Percentiles rank a stretch among this genome's conserved stretches.
Conservation (phyloP, 345 rosid species). For the Murraya koenigii region DNA sequence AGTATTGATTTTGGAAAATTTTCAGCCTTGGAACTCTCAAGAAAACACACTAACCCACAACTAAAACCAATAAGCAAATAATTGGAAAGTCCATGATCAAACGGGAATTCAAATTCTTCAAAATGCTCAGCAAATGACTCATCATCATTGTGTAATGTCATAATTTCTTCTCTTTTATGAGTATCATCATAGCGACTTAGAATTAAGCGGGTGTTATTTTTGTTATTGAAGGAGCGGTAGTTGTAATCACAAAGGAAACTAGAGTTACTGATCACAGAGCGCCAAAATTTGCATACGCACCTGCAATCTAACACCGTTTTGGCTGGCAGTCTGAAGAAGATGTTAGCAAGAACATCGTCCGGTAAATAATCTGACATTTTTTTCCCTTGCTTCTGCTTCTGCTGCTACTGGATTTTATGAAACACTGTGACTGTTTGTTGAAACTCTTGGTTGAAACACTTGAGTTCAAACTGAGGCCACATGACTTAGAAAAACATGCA, state of each 20-base stretch:
- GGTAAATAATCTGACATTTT: constrained; percentile 5
- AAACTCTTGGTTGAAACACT: too few relatives aligned
- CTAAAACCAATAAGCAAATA: not conserved
- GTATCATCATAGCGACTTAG: not conserved
- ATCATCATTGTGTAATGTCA: not conserved
- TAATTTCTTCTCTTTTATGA: not conserved
- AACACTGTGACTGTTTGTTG: not conserved
- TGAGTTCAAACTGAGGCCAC: too few relatives aligned
- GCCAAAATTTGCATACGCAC: constrained; percentile 15
- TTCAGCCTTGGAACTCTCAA: not conserved
- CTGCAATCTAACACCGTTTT: not conserved
- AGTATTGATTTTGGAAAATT: not conserved
- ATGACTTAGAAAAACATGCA: too few relatives aligned
- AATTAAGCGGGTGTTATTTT: not conserved
- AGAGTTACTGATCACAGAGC: not conserved
- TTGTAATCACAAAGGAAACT: not conserved
- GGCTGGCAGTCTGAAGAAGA: not conserved
- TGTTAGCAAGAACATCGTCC: not conserved
- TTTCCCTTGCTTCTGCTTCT: not conserved
- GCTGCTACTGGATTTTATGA: not conserved
- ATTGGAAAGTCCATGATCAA: not conserved
- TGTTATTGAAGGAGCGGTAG: too few relatives aligned
- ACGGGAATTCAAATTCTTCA: not conserved
- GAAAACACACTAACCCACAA: not conserved
- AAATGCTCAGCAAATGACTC: not conserved